Conservation (phyloP, 805 yeast genomes). For the Candida odintsovae region DNA sequence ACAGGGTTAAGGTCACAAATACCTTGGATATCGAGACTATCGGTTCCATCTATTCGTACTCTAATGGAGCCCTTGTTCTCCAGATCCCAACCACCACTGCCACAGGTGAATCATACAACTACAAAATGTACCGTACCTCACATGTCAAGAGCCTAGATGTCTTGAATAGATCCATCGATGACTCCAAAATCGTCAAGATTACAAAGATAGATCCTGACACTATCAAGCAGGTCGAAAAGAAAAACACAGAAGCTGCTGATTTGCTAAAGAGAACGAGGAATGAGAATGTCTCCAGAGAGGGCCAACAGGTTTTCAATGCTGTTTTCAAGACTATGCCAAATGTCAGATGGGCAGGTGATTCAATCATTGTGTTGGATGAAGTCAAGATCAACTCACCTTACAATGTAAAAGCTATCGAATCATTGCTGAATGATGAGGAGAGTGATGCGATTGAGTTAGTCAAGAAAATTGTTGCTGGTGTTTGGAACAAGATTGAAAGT, state of each 20-base stretch:
- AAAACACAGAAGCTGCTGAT: conserved; percentile 19
- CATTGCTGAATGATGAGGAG: conserved; percentile 8
- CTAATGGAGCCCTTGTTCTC: conserved; percentile 34
- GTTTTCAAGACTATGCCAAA: conserved; percentile 39
- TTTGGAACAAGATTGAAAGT: conserved; percentile 38
- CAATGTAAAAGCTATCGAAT: conserved; percentile 22
- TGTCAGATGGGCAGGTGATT: conserved; percentile 37
- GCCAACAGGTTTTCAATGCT: conserved; percentile 38
- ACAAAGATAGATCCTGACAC: conserved; percentile 10
- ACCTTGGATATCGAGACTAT: conserved; percentile 47
- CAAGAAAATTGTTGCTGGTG: conserved; percentile 43
- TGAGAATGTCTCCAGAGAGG: conserved; percentile 34
- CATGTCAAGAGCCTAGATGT: conserved; percentile 51
- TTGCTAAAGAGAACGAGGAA: conserved; percentile 25
- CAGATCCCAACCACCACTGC: conserved; percentile 10
- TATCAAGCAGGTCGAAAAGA: conserved; percentile 11
- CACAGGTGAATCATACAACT: conserved; percentile 22
- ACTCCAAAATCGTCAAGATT: conserved; percentile 13
- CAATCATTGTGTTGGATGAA: conserved; percentile 41
- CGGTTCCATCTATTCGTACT: conserved; percentile 63
- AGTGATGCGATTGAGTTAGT: conserved; percentile 33
- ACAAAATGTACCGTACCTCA: conserved; percentile 49
- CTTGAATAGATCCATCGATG: conserved; percentile 32
- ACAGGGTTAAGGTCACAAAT: conserved; percentile 55
- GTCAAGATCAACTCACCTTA: conserved; percentile 42